Conservation (phyloP, 208 protist genomes). For the Angomonas deanei region DNA sequence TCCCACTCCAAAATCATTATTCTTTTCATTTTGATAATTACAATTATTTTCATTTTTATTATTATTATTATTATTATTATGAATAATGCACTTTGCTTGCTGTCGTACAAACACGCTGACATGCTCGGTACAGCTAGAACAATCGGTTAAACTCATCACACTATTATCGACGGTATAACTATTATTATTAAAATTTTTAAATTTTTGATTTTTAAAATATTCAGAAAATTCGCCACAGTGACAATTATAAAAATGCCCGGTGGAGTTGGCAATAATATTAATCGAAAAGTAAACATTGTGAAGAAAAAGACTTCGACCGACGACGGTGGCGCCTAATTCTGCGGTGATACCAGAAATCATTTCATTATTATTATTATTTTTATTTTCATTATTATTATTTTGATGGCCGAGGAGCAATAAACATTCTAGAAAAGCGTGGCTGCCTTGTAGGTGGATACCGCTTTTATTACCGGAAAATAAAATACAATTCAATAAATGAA, state of each 20-base stretch:
- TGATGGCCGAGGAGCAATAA: conserved; percentile 26
- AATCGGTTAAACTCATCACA: conserved; percentile 56
- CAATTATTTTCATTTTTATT: neutral
- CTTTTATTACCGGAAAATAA: conserved; percentile 43
- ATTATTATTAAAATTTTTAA: too few species aligned
- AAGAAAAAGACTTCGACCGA: conserved; percentile 42
- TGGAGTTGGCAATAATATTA: conserved; percentile 68
- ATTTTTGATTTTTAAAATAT: too few species aligned
- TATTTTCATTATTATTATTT: too few species aligned
- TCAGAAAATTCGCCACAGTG: too few species aligned
- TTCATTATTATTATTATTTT: too few species aligned
- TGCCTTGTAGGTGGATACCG: conserved; percentile 60
- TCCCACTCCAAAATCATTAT: too few species aligned
- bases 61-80: conserved; percentile 18
- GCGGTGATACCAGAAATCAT: conserved; percentile 64
- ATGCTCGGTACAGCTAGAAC: conserved; percentile 51
- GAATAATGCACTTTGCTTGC: conserved; percentile 62
- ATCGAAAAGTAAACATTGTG: conserved; percentile 68
- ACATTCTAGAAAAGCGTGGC: conserved; percentile 40
- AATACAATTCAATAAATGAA: conserved; percentile 44
- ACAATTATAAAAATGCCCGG: conserved; percentile 61
- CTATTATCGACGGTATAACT: conserved; percentile 79
- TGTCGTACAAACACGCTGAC: conserved; percentile 65
- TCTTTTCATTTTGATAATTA: neutral
- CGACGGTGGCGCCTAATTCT: conserved; percentile 62